Conservation (phyloP, 2,329 filamentous ascomycete species). For the Penicillium brevicompactum region DNA sequence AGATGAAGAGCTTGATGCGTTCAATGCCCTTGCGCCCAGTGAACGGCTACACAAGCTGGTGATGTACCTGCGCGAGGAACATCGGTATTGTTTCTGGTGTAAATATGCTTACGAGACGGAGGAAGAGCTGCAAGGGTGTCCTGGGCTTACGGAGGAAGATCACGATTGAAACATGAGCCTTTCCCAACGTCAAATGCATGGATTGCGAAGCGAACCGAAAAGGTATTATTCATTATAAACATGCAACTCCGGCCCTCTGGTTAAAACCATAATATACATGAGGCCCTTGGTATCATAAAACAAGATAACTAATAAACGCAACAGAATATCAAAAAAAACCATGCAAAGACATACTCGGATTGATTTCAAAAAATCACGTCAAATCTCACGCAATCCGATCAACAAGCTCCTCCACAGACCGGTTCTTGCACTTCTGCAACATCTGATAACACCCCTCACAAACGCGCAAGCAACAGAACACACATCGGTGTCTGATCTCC, state of each 20-base stretch:
- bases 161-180: conserved; percentile 55
- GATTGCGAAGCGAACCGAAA: neutral
- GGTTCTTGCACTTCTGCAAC: conserved; percentile 35
- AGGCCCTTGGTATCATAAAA: conserved; percentile 27
- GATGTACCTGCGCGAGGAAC: conserved; percentile 67
- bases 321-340: neutral
- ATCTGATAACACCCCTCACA: conserved; percentile 38
- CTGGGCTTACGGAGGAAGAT: conserved; percentile 84
- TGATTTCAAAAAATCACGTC: neutral
- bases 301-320: neutral
- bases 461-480: conserved; percentile 46
- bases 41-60: conserved; percentile 71
- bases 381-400: conserved; percentile 14
- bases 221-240: conserved; percentile 10
- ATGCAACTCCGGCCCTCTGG: conserved; percentile 11
- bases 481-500: conserved; percentile 41
- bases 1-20: conserved; percentile 77
- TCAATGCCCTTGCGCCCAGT: conserved; percentile 67
- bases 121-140: conserved; percentile 81
- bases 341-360: neutral
- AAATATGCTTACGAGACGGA: conserved; percentile 72
- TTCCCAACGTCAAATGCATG: neutral
- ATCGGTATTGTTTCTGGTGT: conserved; percentile 95
- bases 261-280: conserved; percentile 21
- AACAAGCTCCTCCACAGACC: conserved; percentile 39